Base-by-base conservation (phyloP, 306 rosid species). In the Cicer bijugum region DNA sequence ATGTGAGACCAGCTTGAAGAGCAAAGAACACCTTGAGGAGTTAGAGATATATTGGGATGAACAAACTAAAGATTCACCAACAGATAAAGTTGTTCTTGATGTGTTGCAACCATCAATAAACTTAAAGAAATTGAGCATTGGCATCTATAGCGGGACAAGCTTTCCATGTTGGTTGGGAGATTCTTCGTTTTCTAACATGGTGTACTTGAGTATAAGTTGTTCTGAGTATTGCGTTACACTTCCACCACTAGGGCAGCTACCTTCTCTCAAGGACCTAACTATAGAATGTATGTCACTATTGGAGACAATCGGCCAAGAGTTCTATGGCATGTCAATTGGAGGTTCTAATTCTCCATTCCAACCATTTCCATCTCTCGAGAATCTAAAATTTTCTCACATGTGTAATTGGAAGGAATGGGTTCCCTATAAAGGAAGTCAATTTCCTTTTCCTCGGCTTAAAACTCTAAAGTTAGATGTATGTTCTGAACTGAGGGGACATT, bases 171-270 rank as follows among this genome's bases (percentile, higher is more conserved):
- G 47, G 74, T 14, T 69, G 75, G 63, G 75, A 38, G 50, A 70
- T 70, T 16, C 63, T 51, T 70, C 50, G 0, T 69, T 69, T 69
- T 43, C 74, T 50, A 69, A 69, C 74, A 12, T 69, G 74, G 74
- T 51, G 20, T 37, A 14, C 11, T 7, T 69, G 7, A 2, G 5
- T 44, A 14, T 69, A 4, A 1, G 10, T 1, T 0, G 0, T 39
- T 69, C 48, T 69, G 62, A 5, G 1, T 16, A 37, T 23, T 51
- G 74, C 4, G 8, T 23, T 0, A 33, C 62, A 15, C 62, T 69
- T 17, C 74, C 62, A 37, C 47, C 74, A 50, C 38, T 69, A 35
- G 74, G 74, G 35, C 48, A 51, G 4, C 48, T 71, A 53, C 65
- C 75, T 39, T 71, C 12, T 39, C 75, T 71, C 39, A 71, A 53